A percentile compares a stretch with the other conserved stretches of the same genome.
Conservation (phyloP, 1,139 yeast species). For the Protomyces gravidus region DNA sequence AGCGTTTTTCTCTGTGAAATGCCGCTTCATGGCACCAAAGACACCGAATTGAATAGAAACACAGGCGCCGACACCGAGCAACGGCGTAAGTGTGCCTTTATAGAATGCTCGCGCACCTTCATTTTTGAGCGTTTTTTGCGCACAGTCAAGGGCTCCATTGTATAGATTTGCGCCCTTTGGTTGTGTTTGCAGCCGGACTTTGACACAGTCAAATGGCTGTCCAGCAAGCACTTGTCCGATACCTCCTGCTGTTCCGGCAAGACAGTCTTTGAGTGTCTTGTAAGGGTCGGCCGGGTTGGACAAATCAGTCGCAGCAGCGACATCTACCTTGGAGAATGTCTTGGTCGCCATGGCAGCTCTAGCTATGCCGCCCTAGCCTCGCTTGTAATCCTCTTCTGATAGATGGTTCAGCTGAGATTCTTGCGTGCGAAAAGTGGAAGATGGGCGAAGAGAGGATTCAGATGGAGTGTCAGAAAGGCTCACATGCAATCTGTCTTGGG, state of each 20-base stretch:
- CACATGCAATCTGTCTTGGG: too few species aligned
- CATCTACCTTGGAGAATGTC: not conserved
- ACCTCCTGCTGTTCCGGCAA: slow-evolving; percentile 92
- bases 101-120: slow-evolving; percentile 82
- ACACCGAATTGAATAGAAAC: slow-evolving; percentile 85
- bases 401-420: too few species aligned
- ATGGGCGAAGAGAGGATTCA: too few species aligned
- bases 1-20: slow-evolving; percentile 48
- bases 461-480: too few species aligned
- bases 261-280: slow-evolving; percentile 56
- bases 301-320: not conserved
- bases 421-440: too few species aligned
- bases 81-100: slow-evolving; percentile 81
- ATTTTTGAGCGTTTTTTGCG: slow-evolving; percentile 59
- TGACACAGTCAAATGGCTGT: slow-evolving; percentile 92
- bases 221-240: slow-evolving; percentile 92
- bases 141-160: slow-evolving; percentile 70
- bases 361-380: too few species aligned
- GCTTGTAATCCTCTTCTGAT: too few species aligned
- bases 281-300: slow-evolving; percentile 15
- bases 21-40: slow-evolving; percentile 87
- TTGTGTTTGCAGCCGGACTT: slow-evolving; percentile 79
- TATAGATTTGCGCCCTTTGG: slow-evolving; percentile 60
- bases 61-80: slow-evolving; percentile 87
- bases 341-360: not conserved